Evolutionary conservation across 305 asterid genomes (phyloP).

Genomic region (Fraxinus platypoda): DNA sequence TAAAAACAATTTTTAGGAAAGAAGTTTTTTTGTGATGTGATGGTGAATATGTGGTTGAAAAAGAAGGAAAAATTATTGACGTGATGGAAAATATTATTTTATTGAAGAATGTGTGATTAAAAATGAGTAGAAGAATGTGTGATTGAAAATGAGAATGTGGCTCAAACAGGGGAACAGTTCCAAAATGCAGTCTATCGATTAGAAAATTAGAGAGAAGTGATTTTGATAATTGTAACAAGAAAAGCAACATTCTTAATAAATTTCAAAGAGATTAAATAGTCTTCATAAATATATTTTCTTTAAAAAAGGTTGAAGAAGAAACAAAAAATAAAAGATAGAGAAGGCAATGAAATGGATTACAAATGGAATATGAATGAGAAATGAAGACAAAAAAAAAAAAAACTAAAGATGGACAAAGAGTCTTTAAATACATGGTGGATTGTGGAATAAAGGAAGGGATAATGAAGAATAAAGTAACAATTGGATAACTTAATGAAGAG

Average conservation of each 20-base stretch:
- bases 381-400: conserved; percentile 30
- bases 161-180: too few relatives aligned
- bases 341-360: not conserved
- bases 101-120: too few relatives aligned
- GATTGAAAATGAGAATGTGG: too few relatives aligned
- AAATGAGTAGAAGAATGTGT: too few relatives aligned
- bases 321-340: not conserved
- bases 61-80: too few relatives aligned
- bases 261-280: too few relatives aligned
- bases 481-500: conserved; percentile 19
- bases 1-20: too few relatives aligned
- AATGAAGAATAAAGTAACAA: conserved; percentile 30
- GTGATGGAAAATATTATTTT: too few relatives aligned
- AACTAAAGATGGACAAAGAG: conserved; percentile 27
- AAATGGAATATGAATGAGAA: conserved; percentile 20
- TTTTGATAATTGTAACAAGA: too few relatives aligned
- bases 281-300: not conserved
- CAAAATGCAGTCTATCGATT: not conserved
- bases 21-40: too few relatives aligned
- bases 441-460: conserved; percentile 38
- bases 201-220: not conserved
- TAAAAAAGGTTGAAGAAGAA: not conserved
- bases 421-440: conserved; percentile 26
- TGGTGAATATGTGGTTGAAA: too few relatives aligned
- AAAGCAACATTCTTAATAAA: too few relatives aligned